Evolutionary conservation across 805 yeast genomes (phyloP), one percentile per base, ranked within the genome.

Genomic region (Saccharomycopsis sp.): DNA sequence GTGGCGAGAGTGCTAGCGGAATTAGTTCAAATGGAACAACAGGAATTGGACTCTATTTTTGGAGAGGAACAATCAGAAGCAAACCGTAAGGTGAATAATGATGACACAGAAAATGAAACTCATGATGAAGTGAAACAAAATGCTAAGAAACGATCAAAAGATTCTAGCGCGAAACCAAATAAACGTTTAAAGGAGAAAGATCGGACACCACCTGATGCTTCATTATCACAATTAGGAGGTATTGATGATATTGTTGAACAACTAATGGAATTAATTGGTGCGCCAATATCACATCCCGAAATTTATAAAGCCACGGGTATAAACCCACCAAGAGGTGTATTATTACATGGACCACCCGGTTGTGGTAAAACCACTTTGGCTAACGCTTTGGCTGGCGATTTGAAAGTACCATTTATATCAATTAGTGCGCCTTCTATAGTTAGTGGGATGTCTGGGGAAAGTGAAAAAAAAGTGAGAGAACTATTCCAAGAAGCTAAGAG

Each of bases 361-460:
- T 93, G 98, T 68, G 98, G 98, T 60, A 93, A 93, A 57, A 93
- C 98, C 0, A 82, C 96, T 35, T 80, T 93, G 43, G 98, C 98
- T 2, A 88, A 88, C 61, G 96, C 97, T 0, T 67, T 93, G 19
- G 98, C 98, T 1, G 96, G 96, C 23, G 96, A 90, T 58, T 70
- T 93, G 26, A 84, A 87, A 54, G 96, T 93, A 0, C 96, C 97
- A 0, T 93, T 93, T 58, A 77, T 93, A 14, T 81, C 84, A 37
- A 72, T 93, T 1, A 84, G 95, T 22, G 97, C 98, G 0, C 98
- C 98, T 1, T 82, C 95, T 2, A 86, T 93, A 6, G 97, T 93
- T 0, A 85, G 96, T 50, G 98, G 98, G 4, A 93, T 93, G 97
- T 86, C 96, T n/a, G 98, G 98, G 35, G 98, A 93, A 61, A 79